Evolutionary conservation across 2,329 filamentous ascomycete genomes (phyloP).

Genomic region (Thielaviopsis punctulata): DNA sequence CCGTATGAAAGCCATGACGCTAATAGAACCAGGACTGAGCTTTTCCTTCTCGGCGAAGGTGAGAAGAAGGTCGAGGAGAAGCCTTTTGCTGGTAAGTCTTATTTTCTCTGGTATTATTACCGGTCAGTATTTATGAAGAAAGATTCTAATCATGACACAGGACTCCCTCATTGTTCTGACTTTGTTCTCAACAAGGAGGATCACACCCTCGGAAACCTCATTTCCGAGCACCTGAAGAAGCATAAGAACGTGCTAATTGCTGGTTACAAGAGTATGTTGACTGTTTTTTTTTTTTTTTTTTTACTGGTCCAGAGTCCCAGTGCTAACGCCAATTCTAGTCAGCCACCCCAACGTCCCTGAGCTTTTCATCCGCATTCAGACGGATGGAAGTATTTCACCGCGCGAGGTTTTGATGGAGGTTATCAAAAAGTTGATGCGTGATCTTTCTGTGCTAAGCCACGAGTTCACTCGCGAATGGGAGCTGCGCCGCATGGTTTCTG

Average conservation of each 20-base stretch:
- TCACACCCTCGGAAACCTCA: constrained; percentile 82
- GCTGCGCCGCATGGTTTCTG: constrained; percentile 66
- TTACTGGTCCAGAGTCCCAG: not conserved
- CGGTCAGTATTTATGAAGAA: not conserved
- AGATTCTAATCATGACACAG: constrained; percentile 25
- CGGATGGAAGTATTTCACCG: constrained; percentile 74
- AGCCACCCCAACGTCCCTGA: constrained; percentile 44
- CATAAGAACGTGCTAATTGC: constrained; percentile 75
- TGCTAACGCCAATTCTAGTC: constrained; percentile 21
- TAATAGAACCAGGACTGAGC: constrained; percentile 54
- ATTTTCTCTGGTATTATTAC: not conserved
- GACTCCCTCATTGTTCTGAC: constrained; percentile 85
- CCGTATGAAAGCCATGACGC: not conserved
- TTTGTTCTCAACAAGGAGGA: constrained; percentile 96
- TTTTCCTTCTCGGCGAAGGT: constrained; percentile 70
- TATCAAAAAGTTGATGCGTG: constrained; percentile 66
- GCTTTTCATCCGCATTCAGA: constrained; percentile 65
- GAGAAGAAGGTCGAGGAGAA: constrained; percentile 90
- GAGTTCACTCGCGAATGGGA: constrained; percentile 91
- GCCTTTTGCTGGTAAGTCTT: constrained; percentile 59
- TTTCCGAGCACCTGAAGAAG: constrained; percentile 71
- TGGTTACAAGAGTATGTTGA: constrained; percentile 62
- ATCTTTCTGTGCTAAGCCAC: constrained; percentile 62
- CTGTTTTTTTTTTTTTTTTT: too few species aligned
- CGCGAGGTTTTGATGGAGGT: constrained; percentile 71